Evolutionary conservation across 2,329 filamentous ascomycete species (phyloP).

Genomic region (Alternaria longipes): DNA sequence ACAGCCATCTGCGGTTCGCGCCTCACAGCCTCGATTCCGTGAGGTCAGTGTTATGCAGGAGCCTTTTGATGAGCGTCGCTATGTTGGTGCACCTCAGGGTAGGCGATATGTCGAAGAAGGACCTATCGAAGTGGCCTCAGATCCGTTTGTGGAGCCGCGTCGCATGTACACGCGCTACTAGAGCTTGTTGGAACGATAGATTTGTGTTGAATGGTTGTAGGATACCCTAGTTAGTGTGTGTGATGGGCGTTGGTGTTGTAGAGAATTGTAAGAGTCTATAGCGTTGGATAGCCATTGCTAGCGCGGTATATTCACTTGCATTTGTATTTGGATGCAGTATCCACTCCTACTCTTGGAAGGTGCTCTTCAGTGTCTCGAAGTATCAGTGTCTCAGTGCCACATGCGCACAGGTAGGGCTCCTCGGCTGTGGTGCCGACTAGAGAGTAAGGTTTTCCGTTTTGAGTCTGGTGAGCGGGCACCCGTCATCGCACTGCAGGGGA

Average conservation of each 20-base stretch:
- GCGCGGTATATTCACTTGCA: not conserved
- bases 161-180: constrained; percentile 51
- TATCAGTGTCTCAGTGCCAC: constrained; percentile 8
- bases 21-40: constrained; percentile 47
- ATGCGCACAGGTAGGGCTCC: constrained; percentile 2
- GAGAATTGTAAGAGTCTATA: constrained; percentile 3
- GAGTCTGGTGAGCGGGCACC: constrained; percentile 12
- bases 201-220: not conserved
- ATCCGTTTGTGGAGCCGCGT: constrained; percentile 42
- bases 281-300: constrained; percentile 1
- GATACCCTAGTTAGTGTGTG: constrained; percentile 9
- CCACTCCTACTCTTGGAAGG: not conserved
- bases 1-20: constrained; percentile 49
- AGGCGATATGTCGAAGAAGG: constrained; percentile 56
- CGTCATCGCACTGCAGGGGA: constrained; percentile 14
- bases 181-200: not conserved
- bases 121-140: constrained; percentile 38
- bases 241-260: not conserved
- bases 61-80: constrained; percentile 45
- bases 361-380: not conserved
- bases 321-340: not conserved
- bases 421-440: constrained; percentile 14
- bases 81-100: constrained; percentile 40
- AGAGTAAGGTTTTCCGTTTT: constrained; percentile 3
- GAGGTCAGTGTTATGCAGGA: constrained; percentile 55